Base-by-base conservation (phyloP, 1,139 yeast genomes). In the Geotrichum klebahnii region DNA sequence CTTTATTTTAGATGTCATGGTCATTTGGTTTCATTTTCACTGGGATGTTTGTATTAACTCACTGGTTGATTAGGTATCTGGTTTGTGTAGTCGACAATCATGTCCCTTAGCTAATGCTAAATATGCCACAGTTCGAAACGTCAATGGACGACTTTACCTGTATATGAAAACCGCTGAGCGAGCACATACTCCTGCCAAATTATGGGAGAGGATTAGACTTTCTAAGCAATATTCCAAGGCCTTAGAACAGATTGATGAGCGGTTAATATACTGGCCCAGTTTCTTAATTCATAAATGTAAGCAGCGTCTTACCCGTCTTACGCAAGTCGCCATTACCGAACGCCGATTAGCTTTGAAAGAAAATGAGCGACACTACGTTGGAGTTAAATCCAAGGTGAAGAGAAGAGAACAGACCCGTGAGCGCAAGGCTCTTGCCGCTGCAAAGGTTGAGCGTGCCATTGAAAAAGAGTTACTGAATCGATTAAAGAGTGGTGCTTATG, bases 91-190 rank as follows among this genome's bases (percentile, higher is more conserved):
- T 49, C 81, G 98, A 64, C 92, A 84, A 67, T 86, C 97, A 14
- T 92, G 98, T 67, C 98, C 98, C 2, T 74, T 92, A 54, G 98
- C 98, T 26, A 92, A 92, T 67, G 87, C 97, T 29, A 81, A 89
- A 63, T 92, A 92, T 70, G 97, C 98, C 32, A 92, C 98, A 0
- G 95, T 92, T 46, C 84, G 92, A 62, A 83, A 80, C 61, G 79
- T 88, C 38, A 94, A 89, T 60, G 98, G 98, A 19, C 80, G 81
- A 65, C 73, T 92, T 44, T 92, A 89, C 64, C 74, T 92, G 37
- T 92, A 92, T 71, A 92, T 92, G 92, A 92, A 92, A 67, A 92
- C 97, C 0, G 96, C 95, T 1, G 98, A 92, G 73, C 80, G 98
- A 70, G 94, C 95, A 22, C 98, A 92, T 66, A 85, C 88, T 61